Percentiles rank a stretch among this genome's conserved stretches.
These are phyloP conservation scores for Knoxdaviesia capensis DNA, from an alignment of 2,329 filamentous ascomycete genomes.

Conservation along the genomic window DNA sequence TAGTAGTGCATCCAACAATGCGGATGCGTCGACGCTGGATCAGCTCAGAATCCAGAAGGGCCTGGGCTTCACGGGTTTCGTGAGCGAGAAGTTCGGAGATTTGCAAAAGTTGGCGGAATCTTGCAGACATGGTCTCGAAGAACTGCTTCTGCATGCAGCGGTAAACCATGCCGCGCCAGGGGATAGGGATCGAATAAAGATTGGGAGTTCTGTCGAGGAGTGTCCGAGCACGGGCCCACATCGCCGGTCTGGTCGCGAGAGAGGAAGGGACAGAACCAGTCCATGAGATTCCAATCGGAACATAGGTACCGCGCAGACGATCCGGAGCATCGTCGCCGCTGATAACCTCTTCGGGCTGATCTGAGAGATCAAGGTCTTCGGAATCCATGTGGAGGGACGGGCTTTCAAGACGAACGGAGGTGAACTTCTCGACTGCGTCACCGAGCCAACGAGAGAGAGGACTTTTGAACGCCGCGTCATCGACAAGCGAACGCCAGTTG, in stretches of 20 bases:
- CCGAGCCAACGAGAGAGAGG: not conserved
- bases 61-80: no score
- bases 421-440: not conserved
- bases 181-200: constrained; percentile 36
- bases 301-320: constrained; percentile 35
- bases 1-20: constrained; percentile 52
- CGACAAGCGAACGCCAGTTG: constrained; percentile 9
- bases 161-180: constrained; percentile 44
- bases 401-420: no score
- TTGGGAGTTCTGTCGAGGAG: constrained; percentile 17
- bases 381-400: not conserved
- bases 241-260: not conserved
- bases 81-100: constrained; percentile 19
- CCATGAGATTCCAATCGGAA: constrained; percentile 6
- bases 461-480: not conserved
- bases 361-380: constrained; percentile 1
- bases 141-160: constrained; percentile 36
- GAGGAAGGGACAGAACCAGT: not conserved
- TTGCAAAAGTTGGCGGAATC: constrained; percentile 27
- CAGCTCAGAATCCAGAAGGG: no score
- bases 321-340: constrained; percentile 11
- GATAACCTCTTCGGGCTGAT: not conserved
- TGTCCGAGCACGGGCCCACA: constrained; percentile 3
- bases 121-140: constrained; percentile 25
- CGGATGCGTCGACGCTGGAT: not conserved